Percentiles rank a stretch among this genome's conserved stretches.
These are phyloP conservation scores for Zychaea mexicana DNA, from an alignment of 371 early-diverging fungal species.

Conservation along the genomic window DNA sequence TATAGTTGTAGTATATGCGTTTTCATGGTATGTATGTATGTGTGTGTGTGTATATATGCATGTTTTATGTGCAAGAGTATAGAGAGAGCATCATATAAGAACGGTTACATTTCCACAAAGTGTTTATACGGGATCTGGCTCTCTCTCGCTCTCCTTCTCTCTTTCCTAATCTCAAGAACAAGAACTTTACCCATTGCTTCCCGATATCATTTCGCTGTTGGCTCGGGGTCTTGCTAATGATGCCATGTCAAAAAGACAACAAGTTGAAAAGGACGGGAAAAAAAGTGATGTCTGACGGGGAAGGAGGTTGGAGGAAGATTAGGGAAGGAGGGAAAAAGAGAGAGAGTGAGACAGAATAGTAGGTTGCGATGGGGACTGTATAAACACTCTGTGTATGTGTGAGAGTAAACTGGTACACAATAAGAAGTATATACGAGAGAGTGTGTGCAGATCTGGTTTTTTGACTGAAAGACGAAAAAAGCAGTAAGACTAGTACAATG, in stretches of 20 bases:
- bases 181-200: slow-evolving; percentile 16
- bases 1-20: too few species aligned
- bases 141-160: too few species aligned
- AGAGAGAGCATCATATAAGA: too few species aligned
- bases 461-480: background rate
- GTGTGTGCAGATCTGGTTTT: background rate
- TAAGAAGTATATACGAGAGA: background rate
- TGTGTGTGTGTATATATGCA: too few species aligned
- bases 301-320: background rate
- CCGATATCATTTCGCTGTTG: slow-evolving; percentile 19
- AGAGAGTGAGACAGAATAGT: background rate
- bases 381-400: too few species aligned
- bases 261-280: background rate
- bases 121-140: background rate
- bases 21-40: background rate
- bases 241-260: slow-evolving; percentile 1
- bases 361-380: background rate
- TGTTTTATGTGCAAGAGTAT: too few species aligned
- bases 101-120: too few species aligned
- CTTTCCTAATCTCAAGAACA: background rate
- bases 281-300: background rate
- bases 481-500: too few species aligned
- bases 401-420: background rate
- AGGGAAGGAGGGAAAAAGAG: background rate
- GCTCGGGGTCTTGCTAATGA: slow-evolving; percentile 19